These are phyloP conservation scores for Neonectria coccinea DNA, from an alignment of 2,329 filamentous ascomycete genomes.

Conservation along the genomic window DNA sequence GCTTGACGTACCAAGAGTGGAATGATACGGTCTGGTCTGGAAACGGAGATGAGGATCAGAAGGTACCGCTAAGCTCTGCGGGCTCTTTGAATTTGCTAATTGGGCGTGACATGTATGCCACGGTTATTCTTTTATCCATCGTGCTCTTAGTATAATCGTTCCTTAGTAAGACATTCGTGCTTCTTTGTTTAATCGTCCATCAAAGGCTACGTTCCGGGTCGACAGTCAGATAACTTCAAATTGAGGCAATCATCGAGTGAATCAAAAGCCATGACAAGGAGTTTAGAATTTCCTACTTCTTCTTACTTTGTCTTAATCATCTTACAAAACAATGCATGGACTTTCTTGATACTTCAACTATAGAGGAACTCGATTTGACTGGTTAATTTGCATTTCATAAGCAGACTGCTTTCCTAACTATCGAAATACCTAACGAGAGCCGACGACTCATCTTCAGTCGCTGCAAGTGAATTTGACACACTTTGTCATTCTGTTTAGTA, in stretches of 20 bases:
- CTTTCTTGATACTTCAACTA: background rate
- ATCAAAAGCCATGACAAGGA: too few relatives aligned
- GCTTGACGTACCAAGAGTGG: slow-evolving; percentile 41
- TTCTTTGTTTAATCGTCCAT: too few relatives aligned
- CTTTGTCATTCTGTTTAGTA: background rate
- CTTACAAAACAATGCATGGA: background rate
- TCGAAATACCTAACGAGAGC: background rate
- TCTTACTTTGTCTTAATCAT: background rate
- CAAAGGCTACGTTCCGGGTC: background rate
- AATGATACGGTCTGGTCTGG: slow-evolving; percentile 36
- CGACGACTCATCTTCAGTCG: background rate
- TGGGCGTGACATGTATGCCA: background rate
- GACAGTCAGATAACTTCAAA: too few relatives aligned
- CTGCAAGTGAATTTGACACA: background rate
- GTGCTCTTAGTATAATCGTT: background rate
- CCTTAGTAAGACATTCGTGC: too few relatives aligned
- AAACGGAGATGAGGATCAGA: background rate
- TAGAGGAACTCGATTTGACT: background rate
- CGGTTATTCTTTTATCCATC: background rate
- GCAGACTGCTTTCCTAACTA: background rate
- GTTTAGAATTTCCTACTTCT: background rate
- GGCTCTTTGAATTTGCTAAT: background rate
- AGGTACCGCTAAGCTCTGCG: background rate
- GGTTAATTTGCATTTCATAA: background rate
- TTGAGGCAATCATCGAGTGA: too few relatives aligned